These are phyloP conservation scores for Brassica incana DNA, from an alignment of 345 rosid genomes.

Conservation along the genomic window DNA sequence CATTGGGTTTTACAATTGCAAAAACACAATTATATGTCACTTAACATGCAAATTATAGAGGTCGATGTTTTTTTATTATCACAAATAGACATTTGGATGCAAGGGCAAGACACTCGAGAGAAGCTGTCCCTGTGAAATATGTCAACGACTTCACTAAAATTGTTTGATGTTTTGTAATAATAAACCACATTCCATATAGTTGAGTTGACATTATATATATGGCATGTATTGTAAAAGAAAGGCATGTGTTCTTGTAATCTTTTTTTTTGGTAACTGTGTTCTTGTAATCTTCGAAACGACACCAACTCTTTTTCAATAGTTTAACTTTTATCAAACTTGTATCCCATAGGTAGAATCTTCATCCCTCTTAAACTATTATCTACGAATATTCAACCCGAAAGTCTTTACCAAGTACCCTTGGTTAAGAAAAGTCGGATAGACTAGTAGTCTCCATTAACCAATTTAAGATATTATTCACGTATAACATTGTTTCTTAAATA, in stretches of 20 bases:
- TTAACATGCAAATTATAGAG: background rate
- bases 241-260: background rate
- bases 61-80: too few relatives aligned
- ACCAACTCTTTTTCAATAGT: background rate
- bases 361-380: background rate
- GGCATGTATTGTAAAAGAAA: background rate
- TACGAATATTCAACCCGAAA: background rate
- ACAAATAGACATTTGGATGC: background rate
- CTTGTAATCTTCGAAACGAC: background rate
- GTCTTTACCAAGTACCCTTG: background rate
- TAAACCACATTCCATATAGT: background rate
- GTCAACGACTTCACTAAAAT: background rate
- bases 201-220: background rate
- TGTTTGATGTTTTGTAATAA: background rate
- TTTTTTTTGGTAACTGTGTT: too few relatives aligned
- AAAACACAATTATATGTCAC: background rate
- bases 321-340: background rate
- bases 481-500: background rate
- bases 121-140: background rate
- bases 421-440: background rate
- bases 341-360: background rate
- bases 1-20: background rate
- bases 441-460: background rate
- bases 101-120: background rate
- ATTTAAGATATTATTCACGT: background rate